Conservation (phyloP, 306 rosid species). For the Vigna angularis region DNA sequence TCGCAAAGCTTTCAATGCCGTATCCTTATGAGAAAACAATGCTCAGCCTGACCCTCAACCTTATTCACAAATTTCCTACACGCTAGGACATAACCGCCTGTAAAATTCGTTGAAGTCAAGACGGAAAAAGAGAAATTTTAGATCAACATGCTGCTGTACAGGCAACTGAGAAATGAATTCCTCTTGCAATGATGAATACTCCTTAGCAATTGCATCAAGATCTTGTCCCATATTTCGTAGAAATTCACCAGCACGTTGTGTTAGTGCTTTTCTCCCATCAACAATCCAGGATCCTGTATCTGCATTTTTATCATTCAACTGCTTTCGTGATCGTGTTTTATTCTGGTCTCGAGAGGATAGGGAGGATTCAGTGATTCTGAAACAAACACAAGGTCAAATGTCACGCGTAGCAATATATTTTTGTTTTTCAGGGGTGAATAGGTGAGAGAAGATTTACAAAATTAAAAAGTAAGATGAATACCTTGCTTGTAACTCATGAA, state of each 20-base stretch:
- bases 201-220: conserved; percentile 77
- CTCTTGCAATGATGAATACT: conserved; percentile 87
- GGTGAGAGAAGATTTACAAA: background rate
- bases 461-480: conserved; percentile 42
- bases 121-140: conserved; percentile 93
- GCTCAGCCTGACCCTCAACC: conserved; percentile 45
- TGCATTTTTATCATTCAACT: conserved; percentile 48
- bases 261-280: conserved; percentile 92
- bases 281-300: conserved; percentile 77
- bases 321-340: conserved; percentile 62
- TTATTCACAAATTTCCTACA: conserved; percentile 48
- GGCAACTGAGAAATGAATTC: conserved; percentile 94
- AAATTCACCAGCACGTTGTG: conserved; percentile 87
- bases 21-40: conserved; percentile 37
- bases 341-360: conserved; percentile 65
- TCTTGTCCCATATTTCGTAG: conserved; percentile 79
- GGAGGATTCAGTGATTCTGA: conserved; percentile 77
- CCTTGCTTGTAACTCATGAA: conserved; percentile 94
- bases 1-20: conserved; percentile 46
- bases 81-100: conserved; percentile 65
- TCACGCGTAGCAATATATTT: conserved; percentile 21
- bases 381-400: conserved; percentile 44
- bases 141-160: conserved; percentile 93
- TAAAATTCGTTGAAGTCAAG: conserved; percentile 96
- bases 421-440: background rate